Conservation (phyloP, 1,284 basidiomycete genomes). For the Ustilago loliicola region DNA sequence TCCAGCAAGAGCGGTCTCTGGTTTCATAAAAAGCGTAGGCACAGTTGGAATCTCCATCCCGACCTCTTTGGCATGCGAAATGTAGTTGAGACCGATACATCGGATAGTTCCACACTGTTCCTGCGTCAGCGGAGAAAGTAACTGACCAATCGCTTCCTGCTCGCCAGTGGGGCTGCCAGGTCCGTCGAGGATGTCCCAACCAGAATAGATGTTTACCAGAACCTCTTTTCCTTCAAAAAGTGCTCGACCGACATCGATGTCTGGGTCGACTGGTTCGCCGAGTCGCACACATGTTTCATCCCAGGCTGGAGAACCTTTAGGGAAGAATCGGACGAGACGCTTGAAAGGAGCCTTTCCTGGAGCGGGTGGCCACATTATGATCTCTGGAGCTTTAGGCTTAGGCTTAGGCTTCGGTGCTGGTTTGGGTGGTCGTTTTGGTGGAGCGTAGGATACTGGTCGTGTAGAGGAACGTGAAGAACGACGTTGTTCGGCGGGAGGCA, state of each 20-base stretch:
- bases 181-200: slow-evolving; percentile 75
- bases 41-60: slow-evolving; percentile 72
- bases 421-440: not conserved
- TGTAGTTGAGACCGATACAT: slow-evolving; percentile 84
- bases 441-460: slow-evolving; percentile 1
- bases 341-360: not conserved
- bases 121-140: slow-evolving; percentile 79
- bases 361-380: slow-evolving; percentile 1
- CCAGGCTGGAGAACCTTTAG: slow-evolving; percentile 74
- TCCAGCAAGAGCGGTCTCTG: slow-evolving; percentile 79
- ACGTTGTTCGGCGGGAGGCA: not conserved
- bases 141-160: slow-evolving; percentile 78
- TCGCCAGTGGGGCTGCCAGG: slow-evolving; percentile 77
- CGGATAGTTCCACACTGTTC: slow-evolving; percentile 76
- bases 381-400: not conserved
- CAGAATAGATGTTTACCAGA: slow-evolving; percentile 79
- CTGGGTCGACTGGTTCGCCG: slow-evolving; percentile 80
- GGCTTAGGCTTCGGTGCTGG: not conserved
- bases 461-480: not conserved
- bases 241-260: slow-evolving; percentile 75
- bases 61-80: slow-evolving; percentile 78
- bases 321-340: slow-evolving; percentile 84
- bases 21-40: slow-evolving; percentile 85
- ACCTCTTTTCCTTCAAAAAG: slow-evolving; percentile 74
- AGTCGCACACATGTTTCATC: slow-evolving; percentile 76